These are phyloP conservation scores for Dothistroma septosporum DNA, from an alignment of 2,329 filamentous ascomycete species.

Conservation along the genomic window DNA sequence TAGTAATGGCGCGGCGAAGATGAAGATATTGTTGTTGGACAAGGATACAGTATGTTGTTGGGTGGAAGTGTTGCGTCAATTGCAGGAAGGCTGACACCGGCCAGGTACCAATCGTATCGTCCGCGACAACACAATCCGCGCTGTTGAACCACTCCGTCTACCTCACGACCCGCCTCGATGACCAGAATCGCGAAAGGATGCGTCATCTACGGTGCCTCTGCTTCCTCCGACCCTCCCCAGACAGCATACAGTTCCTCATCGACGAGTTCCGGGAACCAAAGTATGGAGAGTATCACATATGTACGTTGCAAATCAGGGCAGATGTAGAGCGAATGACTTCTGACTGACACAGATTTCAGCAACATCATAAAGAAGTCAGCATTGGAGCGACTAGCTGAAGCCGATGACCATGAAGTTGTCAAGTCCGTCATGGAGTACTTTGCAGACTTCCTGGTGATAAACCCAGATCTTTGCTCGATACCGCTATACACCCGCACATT, in stretches of 20 bases:
- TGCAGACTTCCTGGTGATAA: conserved; percentile 91
- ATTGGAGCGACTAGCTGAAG: conserved; percentile 87
- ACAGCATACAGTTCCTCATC: conserved; percentile 88
- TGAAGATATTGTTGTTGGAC: conserved; percentile 96
- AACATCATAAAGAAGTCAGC: conserved; percentile 97
- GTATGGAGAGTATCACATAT: conserved; percentile 95
- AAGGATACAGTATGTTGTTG: conserved; percentile 68
- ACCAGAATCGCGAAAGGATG: conserved; percentile 90
- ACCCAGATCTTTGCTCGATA: conserved; percentile 66
- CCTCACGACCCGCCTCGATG: conserved; percentile 93
- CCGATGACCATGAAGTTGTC: conserved; percentile 95
- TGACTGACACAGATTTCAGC: conserved; percentile 66
- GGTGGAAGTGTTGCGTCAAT: not conserved
- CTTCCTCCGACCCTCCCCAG: conserved; percentile 85
- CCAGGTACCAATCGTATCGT: conserved; percentile 83
- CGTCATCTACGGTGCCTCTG: conserved; percentile 90
- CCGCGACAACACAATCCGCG: conserved; percentile 89
- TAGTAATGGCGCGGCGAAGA: conserved; percentile 68
- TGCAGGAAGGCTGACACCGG: conserved; percentile 5
- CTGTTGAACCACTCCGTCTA: conserved; percentile 96
- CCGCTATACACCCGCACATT: conserved; percentile 31
- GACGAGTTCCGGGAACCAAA: conserved; percentile 94
- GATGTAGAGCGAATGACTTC: conserved; percentile 22
- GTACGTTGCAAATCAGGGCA: conserved; percentile 35
- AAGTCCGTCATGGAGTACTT: conserved; percentile 93